A percentile compares a stretch with the other conserved stretches of the same genome.
Conservation (phyloP, 495 filamentous ascomycete species). For the Talaromyces thailandensis region DNA sequence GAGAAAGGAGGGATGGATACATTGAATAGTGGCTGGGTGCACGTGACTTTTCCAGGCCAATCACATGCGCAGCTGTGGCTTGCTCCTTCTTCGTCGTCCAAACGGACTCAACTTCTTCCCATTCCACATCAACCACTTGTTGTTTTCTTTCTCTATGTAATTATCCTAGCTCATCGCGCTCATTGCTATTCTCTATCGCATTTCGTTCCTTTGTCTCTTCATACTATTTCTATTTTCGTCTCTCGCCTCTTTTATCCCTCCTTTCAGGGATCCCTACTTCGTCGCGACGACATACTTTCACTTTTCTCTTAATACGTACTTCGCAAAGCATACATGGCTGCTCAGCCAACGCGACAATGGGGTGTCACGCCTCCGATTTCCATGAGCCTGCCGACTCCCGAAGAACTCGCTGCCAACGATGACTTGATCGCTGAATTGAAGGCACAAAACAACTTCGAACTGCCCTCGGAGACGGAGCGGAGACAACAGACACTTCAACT, state of each 20-base stretch:
- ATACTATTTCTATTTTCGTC: background rate
- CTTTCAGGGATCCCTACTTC: background rate
- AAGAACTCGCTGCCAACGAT: constrained; percentile 66
- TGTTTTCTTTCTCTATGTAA: background rate
- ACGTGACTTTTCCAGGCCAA: background rate
- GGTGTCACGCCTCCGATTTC: constrained; percentile 86
- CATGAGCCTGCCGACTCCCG: constrained; percentile 57
- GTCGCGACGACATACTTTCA: background rate
- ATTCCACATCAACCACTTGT: background rate
- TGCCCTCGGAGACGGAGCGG: constrained; percentile 65
- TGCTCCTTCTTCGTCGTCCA: background rate
- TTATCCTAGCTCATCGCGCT: background rate
- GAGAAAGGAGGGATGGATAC: too few species aligned
- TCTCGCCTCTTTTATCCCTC: background rate
- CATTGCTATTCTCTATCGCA: background rate
- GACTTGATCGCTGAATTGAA: constrained; percentile 70
- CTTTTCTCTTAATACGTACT: background rate
- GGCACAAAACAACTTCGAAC: constrained; percentile 85
- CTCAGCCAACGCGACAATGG: constrained; percentile 46
- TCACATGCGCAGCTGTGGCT: background rate
- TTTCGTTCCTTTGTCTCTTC: background rate
- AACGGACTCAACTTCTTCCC: background rate
- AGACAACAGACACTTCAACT: constrained; percentile 52
- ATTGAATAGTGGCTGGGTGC: background rate
- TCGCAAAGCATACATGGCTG: constrained; percentile 25